Evolutionary conservation across 306 rosid genomes (phyloP).

Genomic region (Lablab purpureus): DNA sequence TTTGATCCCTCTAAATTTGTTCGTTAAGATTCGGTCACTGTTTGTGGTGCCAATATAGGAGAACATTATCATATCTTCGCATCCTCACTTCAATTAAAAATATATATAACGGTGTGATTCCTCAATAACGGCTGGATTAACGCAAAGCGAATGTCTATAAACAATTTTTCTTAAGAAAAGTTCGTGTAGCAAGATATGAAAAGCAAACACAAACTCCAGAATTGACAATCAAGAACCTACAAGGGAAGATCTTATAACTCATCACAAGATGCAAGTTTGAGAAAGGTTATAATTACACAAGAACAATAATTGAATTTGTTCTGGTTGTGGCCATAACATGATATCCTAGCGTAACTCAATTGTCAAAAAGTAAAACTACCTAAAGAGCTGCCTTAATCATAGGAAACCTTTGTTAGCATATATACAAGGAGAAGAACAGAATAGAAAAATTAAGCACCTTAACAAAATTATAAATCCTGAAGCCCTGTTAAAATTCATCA

Average conservation of each 20-base stretch:
- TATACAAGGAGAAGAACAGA: slow-evolving; percentile 44
- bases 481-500: background rate
- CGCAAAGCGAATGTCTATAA: background rate
- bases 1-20: too few species aligned
- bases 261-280: background rate
- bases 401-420: slow-evolving; percentile 28
- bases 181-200: background rate
- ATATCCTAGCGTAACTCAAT: slow-evolving; percentile 41
- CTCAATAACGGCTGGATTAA: background rate
- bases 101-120: background rate
- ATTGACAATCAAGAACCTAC: background rate
- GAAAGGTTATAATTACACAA: slow-evolving; percentile 16
- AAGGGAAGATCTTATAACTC: background rate
- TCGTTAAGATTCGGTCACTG: too few species aligned
- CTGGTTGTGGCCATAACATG: slow-evolving; percentile 30
- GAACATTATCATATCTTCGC: too few species aligned
- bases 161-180: background rate
- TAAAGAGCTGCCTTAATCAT: slow-evolving; percentile 20
- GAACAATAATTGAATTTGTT: background rate
- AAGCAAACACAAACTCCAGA: background rate
- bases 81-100: too few species aligned
- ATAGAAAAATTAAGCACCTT: slow-evolving; percentile 46
- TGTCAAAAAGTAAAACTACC: slow-evolving; percentile 24
- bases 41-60: too few species aligned
- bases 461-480: slow-evolving; percentile 41